Percentiles rank a stretch among this genome's conserved stretches.
Conservation (phyloP, 345 rosid genomes). For the Carallia brachiata region DNA sequence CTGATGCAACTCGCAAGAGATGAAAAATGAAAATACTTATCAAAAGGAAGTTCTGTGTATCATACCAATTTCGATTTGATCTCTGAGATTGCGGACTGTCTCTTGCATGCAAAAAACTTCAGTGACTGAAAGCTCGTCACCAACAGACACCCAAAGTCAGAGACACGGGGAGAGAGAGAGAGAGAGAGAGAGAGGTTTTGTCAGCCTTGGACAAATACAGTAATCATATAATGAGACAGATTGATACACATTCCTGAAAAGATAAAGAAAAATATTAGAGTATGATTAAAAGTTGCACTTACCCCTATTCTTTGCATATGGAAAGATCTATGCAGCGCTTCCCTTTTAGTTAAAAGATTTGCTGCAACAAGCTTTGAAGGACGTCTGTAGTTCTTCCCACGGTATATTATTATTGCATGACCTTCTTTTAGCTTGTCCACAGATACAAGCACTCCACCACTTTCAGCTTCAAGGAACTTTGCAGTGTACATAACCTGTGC, state of each 20-base stretch:
- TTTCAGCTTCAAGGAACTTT: constrained; percentile 66
- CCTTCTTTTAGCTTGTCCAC: constrained; percentile 69
- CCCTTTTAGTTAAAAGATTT: constrained; percentile 69
- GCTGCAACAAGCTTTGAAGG: constrained; percentile 42
- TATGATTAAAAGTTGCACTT: constrained; percentile 28
- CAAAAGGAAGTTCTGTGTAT: constrained; percentile 10
- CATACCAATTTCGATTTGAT: constrained; percentile 53
- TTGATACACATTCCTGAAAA: background rate
- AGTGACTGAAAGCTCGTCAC: constrained; percentile 46
- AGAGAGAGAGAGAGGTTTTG: background rate
- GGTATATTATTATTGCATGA: constrained; percentile 69
- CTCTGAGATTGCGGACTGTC: constrained; percentile 43
- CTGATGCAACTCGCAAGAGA: background rate
- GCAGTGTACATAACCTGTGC: constrained; percentile 61
- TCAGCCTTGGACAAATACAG: background rate
- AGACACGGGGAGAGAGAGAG: constrained; percentile 5
- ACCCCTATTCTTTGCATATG: constrained; percentile 77
- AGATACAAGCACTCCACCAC: constrained; percentile 73
- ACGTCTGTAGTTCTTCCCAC: constrained; percentile 84
- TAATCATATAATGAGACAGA: background rate
- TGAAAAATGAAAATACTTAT: background rate
- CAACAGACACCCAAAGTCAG: constrained; percentile 4
- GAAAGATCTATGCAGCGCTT: constrained; percentile 67
- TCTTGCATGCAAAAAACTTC: constrained; percentile 65
- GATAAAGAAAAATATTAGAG: background rate